A percentile compares a stretch with the other conserved stretches of the same genome.
Conservation (phyloP, 2,329 filamentous ascomycete genomes). For the Pyricularia sp. region DNA sequence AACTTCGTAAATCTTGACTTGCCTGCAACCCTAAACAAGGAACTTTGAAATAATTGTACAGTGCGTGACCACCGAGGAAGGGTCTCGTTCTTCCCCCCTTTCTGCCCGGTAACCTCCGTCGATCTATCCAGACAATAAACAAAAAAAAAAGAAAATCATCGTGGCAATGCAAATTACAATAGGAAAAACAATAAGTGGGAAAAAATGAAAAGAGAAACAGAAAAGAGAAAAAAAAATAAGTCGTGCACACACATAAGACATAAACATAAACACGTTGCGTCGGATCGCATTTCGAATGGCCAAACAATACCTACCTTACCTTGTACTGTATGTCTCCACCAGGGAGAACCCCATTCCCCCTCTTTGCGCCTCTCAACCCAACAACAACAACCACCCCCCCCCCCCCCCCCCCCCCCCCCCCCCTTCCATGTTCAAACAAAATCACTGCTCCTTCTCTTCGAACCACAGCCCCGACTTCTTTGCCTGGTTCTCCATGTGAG, state of each 20-base stretch:
- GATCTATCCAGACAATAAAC: not conserved
- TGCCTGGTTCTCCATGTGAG: conserved; percentile 5
- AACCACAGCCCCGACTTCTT: conserved; percentile 4
- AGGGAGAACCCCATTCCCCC: not conserved
- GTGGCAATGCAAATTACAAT: not conserved
- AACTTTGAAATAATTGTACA: not conserved
- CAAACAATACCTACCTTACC: not conserved
- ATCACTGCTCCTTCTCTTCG: not conserved
- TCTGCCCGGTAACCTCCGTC: not conserved
- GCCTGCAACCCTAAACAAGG: not conserved
- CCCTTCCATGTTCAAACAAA: too few species aligned
- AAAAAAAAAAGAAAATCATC: not conserved
- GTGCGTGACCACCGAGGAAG: not conserved
- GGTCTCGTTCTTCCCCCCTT: not conserved
- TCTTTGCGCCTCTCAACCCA: too few species aligned
- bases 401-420: too few species aligned
- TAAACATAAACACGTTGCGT: not conserved
- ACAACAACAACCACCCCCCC: not conserved
- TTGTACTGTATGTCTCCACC: not conserved
- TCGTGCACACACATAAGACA: not conserved
- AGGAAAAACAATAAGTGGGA: not conserved
- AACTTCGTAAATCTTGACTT: not conserved
- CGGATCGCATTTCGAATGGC: not conserved
- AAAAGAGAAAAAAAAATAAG: not conserved
- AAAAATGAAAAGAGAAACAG: not conserved